Conservation (phyloP, 306 rosid genomes). For the Gynostemma pentaphyllum region DNA sequence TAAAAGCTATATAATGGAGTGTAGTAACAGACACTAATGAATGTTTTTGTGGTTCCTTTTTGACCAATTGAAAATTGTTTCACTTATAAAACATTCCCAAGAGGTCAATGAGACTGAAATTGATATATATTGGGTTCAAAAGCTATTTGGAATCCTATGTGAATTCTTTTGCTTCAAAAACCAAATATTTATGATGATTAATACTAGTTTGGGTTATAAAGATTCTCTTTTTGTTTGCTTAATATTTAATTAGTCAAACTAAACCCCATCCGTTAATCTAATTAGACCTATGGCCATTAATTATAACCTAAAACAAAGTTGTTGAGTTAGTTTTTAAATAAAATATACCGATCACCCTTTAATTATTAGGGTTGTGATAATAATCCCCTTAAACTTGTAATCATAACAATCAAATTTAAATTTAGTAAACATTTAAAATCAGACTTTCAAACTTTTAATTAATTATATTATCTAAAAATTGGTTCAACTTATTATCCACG, state of each 20-base stretch:
- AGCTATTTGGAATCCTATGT: constrained; percentile 91
- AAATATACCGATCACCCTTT: no score
- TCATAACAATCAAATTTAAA: no score
- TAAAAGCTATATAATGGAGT: constrained; percentile 87
- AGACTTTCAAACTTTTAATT: no score
- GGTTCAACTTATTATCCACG: no score
- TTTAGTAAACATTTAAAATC: no score
- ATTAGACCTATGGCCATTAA: neutral
- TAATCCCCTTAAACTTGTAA: no score
- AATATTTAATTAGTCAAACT: neutral
- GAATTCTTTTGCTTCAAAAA: constrained; percentile 9
- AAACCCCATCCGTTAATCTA: constrained; percentile 6
- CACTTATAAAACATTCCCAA: constrained; percentile 19
- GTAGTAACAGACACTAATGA: constrained; percentile 77
- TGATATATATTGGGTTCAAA: constrained; percentile 25
- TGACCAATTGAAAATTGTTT: constrained; percentile 36
- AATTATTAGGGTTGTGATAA: no score
- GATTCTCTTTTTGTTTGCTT: neutral
- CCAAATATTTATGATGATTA: no score
- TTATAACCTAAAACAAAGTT: no score
- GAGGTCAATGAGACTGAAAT: constrained; percentile 39
- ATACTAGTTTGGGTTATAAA: neutral
- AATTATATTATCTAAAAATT: no score
- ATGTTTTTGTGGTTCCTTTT: constrained; percentile 43
- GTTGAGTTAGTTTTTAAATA: no score